Evolutionary conservation across 2,329 filamentous ascomycete species (phyloP).

Genomic region (Sporothrix curviconia): DNA sequence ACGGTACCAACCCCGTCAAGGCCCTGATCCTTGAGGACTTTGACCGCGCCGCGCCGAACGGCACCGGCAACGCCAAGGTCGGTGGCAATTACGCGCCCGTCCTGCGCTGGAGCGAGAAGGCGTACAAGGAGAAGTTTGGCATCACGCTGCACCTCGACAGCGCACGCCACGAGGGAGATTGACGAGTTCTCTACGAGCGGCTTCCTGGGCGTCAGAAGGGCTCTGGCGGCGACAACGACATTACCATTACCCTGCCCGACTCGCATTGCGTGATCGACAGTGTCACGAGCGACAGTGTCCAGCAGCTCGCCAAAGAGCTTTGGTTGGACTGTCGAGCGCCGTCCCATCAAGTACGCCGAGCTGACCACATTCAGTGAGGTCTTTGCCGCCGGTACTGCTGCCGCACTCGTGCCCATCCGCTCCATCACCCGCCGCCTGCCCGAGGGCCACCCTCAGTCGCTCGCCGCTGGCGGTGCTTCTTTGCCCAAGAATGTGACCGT

Average conservation of each 20-base stretch:
- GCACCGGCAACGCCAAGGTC: conserved; percentile 85
- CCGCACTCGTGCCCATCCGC: conserved; percentile 82
- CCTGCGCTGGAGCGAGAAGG: conserved; percentile 76
- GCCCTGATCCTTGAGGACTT: conserved; percentile 87
- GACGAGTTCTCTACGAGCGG: conserved; percentile 95
- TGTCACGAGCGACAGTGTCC: conserved; percentile 74
- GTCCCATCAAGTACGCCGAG: conserved; percentile 60
- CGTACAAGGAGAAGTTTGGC: conserved; percentile 72
- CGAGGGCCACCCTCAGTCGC: conserved; percentile 34
- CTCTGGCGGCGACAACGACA: conserved; percentile 38
- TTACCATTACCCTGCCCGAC: conserved; percentile 79
- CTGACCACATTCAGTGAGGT: conserved; percentile 60
- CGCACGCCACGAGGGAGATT: conserved; percentile 71
- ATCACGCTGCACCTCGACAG: conserved; percentile 94
- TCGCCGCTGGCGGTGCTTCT: conserved; percentile 26
- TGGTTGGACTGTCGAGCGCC: conserved; percentile 77
- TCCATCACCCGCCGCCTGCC: conserved; percentile 67
- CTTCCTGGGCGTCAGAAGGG: conserved; percentile 70
- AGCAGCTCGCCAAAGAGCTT: conserved; percentile 68
- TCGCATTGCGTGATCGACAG: conserved; percentile 81
- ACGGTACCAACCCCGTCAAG: conserved; percentile 81
- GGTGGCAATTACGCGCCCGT: conserved; percentile 96
- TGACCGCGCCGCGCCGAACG: conserved; percentile 85
- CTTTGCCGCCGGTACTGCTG: conserved; percentile 86
- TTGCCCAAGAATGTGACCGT: conserved; percentile 33